Conservation (phyloP, 345 rosid species). For the Rhodamnia argentea region DNA sequence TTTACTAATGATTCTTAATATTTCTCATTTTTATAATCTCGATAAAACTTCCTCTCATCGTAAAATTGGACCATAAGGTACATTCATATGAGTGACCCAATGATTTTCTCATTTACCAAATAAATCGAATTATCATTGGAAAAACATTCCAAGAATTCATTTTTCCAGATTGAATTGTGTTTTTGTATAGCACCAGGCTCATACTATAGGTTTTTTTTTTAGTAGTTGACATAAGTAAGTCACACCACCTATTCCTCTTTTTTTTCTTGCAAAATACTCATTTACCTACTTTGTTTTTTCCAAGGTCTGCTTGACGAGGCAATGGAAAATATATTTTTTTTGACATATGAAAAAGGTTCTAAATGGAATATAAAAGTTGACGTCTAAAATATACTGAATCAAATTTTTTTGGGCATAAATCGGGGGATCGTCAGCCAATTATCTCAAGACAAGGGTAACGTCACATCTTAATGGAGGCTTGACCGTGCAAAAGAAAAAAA, state of each 20-base stretch:
- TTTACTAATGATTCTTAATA: not conserved
- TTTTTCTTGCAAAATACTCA: not conserved
- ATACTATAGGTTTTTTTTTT: not conserved
- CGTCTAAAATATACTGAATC: not conserved
- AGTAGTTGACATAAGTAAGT: not conserved
- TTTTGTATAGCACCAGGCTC: not conserved
- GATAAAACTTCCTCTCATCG: not conserved
- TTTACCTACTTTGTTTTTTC: not conserved
- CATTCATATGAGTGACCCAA: not conserved
- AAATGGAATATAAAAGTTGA: not conserved
- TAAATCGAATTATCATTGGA: not conserved
- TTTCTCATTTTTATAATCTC: not conserved
- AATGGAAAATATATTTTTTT: not conserved
- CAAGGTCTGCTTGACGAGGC: not conserved
- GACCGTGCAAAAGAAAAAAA: not conserved
- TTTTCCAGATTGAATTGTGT: not conserved
- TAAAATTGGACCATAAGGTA: not conserved
- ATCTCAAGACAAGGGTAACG: not conserved
- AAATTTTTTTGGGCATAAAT: not conserved
- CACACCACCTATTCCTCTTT: not conserved
- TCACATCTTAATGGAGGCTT: not conserved
- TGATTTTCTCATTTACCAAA: not conserved
- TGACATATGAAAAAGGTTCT: not conserved
- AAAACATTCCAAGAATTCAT: not conserved
- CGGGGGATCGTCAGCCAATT: not conserved